Base-by-base conservation (phyloP, 2,329 filamentous ascomycete species). In the Basipetospora chlamydospora region DNA sequence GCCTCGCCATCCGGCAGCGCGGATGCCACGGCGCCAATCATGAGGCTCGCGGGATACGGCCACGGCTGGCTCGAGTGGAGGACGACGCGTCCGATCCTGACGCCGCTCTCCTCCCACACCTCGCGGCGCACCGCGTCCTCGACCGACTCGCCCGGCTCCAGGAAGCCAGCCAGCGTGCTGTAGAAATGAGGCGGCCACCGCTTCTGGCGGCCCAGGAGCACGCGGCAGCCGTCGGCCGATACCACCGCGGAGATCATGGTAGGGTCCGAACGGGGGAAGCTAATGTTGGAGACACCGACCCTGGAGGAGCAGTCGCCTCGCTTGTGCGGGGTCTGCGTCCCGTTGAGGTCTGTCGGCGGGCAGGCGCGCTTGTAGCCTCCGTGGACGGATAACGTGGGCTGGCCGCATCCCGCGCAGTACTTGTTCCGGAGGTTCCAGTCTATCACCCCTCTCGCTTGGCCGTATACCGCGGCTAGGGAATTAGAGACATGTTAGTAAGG, bases 371-470 rank as follows among this genome's bases (percentile, higher is more conserved):
- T 92, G 53, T 80, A 85, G 33, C 83, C 83, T 4, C 76, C 80
- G 48, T 87, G 79, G 18, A 83, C 66, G 13, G 79, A 80, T 41
- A 95, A 63, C 0, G 86, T 96, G 17, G 71, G 75, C 49, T 82
- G 72, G 23, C 90, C 88, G 57, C 90, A 98, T 39, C 80, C 79
- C 22, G 77, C 86, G 56, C 90, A 98, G 66, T 85, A 98, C 21
- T 80, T 81, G 58, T 93, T 94, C 35, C 88, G 80, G 18, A 68
- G 68, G 60, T 98, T 96, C 90, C 90, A 98, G 61, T 96, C 90
- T 25, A 92, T 65, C 18, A 95, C 67, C 31, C 86, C 81, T 38
- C 88, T 77, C 6, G 86, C 83, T 57, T 94, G 84, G 11, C 85
- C 88, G 47, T 86, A 94, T 31, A 94, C 81, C 34, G 87, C 85